Conservation (phyloP, 352 stramenopile genomes). For the Phytophthora crassamura region DNA sequence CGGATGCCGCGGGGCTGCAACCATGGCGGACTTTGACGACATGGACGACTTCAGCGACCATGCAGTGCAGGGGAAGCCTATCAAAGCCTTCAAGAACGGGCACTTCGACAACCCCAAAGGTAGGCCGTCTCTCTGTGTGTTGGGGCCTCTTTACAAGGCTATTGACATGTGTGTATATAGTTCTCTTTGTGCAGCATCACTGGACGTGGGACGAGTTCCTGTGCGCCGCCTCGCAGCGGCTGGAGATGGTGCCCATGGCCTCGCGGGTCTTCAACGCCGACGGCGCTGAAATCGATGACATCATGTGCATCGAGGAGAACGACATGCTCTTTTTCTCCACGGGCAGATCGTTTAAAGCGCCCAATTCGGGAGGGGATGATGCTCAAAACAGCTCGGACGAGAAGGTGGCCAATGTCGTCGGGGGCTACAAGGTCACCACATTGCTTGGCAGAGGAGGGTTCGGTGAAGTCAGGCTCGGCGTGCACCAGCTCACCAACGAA, state of each 20-base stretch:
- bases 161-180: slow-evolving; percentile 25
- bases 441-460: slow-evolving; percentile 84
- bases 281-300: slow-evolving; percentile 87
- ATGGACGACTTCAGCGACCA: slow-evolving; percentile 86
- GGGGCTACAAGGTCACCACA: slow-evolving; percentile 83
- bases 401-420: slow-evolving; percentile 74
- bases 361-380: slow-evolving; percentile 58
- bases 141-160: not conserved
- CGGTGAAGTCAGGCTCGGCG: slow-evolving; percentile 74
- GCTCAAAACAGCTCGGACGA: slow-evolving; percentile 47
- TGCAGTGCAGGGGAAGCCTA: slow-evolving; percentile 77
- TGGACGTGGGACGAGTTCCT: slow-evolving; percentile 90
- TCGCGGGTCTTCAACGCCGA: slow-evolving; percentile 88
- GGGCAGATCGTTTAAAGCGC: slow-evolving; percentile 78
- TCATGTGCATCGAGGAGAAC: slow-evolving; percentile 92
- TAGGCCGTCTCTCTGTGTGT: slow-evolving; percentile 11
- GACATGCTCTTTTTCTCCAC: slow-evolving; percentile 92
- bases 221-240: slow-evolving; percentile 76
- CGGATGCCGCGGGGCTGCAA: slow-evolving; percentile 33
- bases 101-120: slow-evolving; percentile 82
- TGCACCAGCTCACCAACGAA: slow-evolving; percentile 87
- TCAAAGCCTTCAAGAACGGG: slow-evolving; percentile 82
- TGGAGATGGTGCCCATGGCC: slow-evolving; percentile 86
- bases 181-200: slow-evolving; percentile 83
- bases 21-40: slow-evolving; percentile 78